Conservation (phyloP, 73 alveolate genomes). For the Paramecium sexaurelia region DNA sequence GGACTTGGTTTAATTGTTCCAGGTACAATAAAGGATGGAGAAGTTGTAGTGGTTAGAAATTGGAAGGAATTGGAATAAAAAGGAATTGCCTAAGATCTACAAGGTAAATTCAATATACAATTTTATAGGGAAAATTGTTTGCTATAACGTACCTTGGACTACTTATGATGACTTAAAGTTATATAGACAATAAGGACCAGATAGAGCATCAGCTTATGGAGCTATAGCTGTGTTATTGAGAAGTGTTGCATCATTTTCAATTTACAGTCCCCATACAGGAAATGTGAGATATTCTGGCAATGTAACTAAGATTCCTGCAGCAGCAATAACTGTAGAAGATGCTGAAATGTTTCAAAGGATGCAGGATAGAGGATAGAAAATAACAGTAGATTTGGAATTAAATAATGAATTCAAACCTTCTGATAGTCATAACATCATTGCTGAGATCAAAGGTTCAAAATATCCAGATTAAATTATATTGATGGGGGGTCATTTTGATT, state of each 20-base stretch:
- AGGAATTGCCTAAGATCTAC: neutral
- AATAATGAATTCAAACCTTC: neutral
- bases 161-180: neutral
- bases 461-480: slow-evolving; percentile 60
- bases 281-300: slow-evolving; percentile 11
- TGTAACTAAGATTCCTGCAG: slow-evolving; percentile 48
- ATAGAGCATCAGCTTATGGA: slow-evolving; percentile 52
- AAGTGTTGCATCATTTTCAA: slow-evolving; percentile 59
- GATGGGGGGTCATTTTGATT: slow-evolving; percentile 65
- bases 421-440: slow-evolving; percentile 35
- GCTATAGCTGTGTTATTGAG: slow-evolving; percentile 43
- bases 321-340: slow-evolving; percentile 64
- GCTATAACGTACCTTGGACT: slow-evolving; percentile 66
- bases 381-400: slow-evolving; percentile 25
- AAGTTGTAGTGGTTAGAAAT: slow-evolving; percentile 37
- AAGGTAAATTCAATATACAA: slow-evolving; percentile 52
- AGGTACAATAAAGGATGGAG: slow-evolving; percentile 58
- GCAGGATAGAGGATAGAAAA: slow-evolving; percentile 63
- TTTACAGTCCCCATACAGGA: slow-evolving; percentile 65
- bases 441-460: slow-evolving; percentile 52
- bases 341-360: slow-evolving; percentile 64
- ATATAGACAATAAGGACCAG: slow-evolving; percentile 43
- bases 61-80: slow-evolving; percentile 43
- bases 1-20: slow-evolving; percentile 53
- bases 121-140: slow-evolving; percentile 54